A percentile compares a stretch with the other conserved stretches of the same genome.
Evolutionary conservation across 2,329 filamentous ascomycete genomes (phyloP).

Genomic region (Periconia macrospinosa): DNA sequence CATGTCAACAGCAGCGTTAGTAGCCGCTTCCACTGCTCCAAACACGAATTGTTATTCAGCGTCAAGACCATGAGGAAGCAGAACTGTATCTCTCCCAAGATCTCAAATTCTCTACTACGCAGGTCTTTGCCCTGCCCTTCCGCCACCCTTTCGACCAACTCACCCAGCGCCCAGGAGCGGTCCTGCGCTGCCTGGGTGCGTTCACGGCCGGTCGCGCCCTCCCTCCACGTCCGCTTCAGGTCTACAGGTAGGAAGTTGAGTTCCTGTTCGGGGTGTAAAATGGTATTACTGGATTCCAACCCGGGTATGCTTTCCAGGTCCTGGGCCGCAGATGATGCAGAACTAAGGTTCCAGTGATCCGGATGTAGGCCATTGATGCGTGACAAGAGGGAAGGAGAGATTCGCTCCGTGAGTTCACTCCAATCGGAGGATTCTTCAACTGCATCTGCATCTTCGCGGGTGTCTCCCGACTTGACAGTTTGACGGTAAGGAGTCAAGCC

Average conservation of each 20-base stretch:
- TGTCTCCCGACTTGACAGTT: constrained; percentile 36
- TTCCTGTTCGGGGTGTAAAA: constrained; percentile 39
- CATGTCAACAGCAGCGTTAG: constrained; percentile 61
- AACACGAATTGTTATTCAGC: constrained; percentile 66
- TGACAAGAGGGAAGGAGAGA: constrained; percentile 53
- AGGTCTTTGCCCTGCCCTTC: constrained; percentile 38
- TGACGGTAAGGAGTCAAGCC: constrained; percentile 54
- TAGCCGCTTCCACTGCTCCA: constrained; percentile 67
- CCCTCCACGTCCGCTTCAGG: constrained; percentile 64
- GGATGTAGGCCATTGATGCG: constrained; percentile 53
- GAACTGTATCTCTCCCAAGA: constrained; percentile 64
- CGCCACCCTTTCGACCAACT: constrained; percentile 48
- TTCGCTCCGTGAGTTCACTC: constrained; percentile 53
- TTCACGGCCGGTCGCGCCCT: constrained; percentile 63
- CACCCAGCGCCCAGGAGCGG: constrained; percentile 62
- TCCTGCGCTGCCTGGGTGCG: constrained; percentile 65
- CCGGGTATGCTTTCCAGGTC: constrained; percentile 65
- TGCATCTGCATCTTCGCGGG: constrained; percentile 29
- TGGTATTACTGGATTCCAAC: constrained; percentile 42
- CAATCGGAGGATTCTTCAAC: constrained; percentile 56
- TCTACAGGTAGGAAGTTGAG: constrained; percentile 62
- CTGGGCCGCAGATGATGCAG: constrained; percentile 57
- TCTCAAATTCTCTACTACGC: constrained; percentile 31
- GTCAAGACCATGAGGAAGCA: constrained; percentile 65
- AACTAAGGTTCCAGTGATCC: constrained; percentile 59